A percentile compares a stretch with the other conserved stretches of the same genome.
phyloP scores from a whole-genome alignment of 1,139 yeast genomes.

The Chernovozyma sophiae-reginae region DNA sequence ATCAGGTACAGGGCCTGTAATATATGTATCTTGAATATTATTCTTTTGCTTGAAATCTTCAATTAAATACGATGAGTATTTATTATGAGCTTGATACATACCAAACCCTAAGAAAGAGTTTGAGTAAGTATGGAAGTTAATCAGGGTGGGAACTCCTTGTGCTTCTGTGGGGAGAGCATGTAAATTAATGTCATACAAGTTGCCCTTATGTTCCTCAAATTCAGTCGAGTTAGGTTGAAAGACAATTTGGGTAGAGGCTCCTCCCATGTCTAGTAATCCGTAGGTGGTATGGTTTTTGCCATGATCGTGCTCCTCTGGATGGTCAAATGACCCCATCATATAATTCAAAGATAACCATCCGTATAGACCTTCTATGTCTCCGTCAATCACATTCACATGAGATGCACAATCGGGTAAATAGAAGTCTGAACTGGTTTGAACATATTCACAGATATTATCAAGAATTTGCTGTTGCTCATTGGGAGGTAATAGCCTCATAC shows the following conservation, averaged over 20 bases:
- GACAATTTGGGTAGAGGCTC: constrained; percentile 82
- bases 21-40: constrained; percentile 11
- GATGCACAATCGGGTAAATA: constrained; percentile 52
- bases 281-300: constrained; percentile 57
- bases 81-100: constrained; percentile 60
- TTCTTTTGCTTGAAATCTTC: constrained; percentile 17
- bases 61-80: constrained; percentile 41
- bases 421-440: constrained; percentile 51
- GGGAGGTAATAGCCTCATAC: constrained; percentile 64
- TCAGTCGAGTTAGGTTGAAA: constrained; percentile 67
- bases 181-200: constrained; percentile 42
- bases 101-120: constrained; percentile 78
- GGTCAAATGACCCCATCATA: constrained; percentile 55
- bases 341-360: constrained; percentile 82
- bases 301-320: constrained; percentile 44
- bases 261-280: constrained; percentile 84
- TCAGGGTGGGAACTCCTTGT: constrained; percentile 15
- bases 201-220: constrained; percentile 49
- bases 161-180: constrained; percentile 17
- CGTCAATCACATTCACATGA: constrained; percentile 68
- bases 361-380: constrained; percentile 74
- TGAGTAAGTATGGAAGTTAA: constrained; percentile 54
- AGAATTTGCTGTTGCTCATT: constrained; percentile 50
- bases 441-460: constrained; percentile 51
- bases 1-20: constrained; percentile 36